A percentile compares a stretch with the other conserved stretches of the same genome.
Conservation (phyloP, 768 basidiomycete species). For the Lentinula detonsa region DNA sequence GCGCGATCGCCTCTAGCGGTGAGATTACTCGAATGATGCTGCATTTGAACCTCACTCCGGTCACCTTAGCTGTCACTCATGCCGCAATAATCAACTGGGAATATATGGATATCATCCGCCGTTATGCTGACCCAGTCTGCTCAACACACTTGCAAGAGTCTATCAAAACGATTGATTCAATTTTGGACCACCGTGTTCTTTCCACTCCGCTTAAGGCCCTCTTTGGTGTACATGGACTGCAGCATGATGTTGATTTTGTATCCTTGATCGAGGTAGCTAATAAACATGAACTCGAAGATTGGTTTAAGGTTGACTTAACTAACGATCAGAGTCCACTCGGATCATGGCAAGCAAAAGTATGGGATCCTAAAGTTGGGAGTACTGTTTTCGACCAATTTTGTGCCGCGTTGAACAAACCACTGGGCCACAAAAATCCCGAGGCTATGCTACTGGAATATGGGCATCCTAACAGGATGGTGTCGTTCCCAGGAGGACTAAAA, state of each 20-base stretch:
- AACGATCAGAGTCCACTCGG: conserved; percentile 48
- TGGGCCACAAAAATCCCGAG: conserved; percentile 25
- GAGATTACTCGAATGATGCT: conserved; percentile 1
- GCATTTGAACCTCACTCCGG: background rate
- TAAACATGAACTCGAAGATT: background rate
- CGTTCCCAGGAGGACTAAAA: conserved; percentile 36
- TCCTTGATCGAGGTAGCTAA: conserved; percentile 53
- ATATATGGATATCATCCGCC: conserved; percentile 80
- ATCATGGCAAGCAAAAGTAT: conserved; percentile 79
- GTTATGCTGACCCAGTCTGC: conserved; percentile 59
- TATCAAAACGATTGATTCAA: conserved; percentile 53
- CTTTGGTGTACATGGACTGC: conserved; percentile 67
- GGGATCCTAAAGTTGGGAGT: conserved; percentile 72
- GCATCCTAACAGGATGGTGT: conserved; percentile 41
- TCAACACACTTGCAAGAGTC: conserved; percentile 50
- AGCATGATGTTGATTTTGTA: conserved; percentile 75
- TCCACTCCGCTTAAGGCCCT: conserved; percentile 56
- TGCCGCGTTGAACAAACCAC: conserved; percentile 41
- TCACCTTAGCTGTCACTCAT: conserved; percentile 68
- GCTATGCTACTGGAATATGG: conserved; percentile 35
- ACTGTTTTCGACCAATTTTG: conserved; percentile 68
- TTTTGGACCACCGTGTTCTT: conserved; percentile 44
- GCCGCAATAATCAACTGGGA: conserved; percentile 79
- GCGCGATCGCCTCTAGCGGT: conserved; percentile 87
- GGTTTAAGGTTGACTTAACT: background rate